Evolutionary conservation across 2,329 filamentous ascomycete species (phyloP).

Genomic region (Leptographium procerum): DNA sequence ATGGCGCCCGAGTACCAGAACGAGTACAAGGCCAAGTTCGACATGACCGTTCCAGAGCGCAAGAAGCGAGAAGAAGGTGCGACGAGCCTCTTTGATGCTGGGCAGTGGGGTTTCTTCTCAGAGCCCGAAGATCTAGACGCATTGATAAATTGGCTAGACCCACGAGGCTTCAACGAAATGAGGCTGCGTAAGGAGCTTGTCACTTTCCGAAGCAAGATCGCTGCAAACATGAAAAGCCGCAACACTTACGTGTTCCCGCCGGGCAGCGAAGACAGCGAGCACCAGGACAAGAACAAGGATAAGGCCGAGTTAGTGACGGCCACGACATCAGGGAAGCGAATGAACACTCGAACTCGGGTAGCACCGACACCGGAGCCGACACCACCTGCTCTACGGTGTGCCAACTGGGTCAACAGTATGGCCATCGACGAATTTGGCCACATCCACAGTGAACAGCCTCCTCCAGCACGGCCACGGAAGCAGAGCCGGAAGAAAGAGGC

Average conservation of each 20-base stretch:
- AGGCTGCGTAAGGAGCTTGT: constrained; percentile 81
- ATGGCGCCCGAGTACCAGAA: constrained; percentile 57
- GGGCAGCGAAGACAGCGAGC: constrained; percentile 27
- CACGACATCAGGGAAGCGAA: constrained; percentile 21
- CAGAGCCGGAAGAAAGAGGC: constrained; percentile 37
- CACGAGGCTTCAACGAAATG: constrained; percentile 72
- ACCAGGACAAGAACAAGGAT: constrained; percentile 10
- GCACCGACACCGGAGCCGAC: constrained; percentile 32
- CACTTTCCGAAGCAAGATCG: constrained; percentile 63
- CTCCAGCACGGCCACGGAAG: constrained; percentile 39
- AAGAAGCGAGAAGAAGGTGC: constrained; percentile 76
- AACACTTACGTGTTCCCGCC: constrained; percentile 54
- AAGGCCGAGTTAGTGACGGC: background rate
- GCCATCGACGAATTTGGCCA: constrained; percentile 46
- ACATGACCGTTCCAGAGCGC: constrained; percentile 74
- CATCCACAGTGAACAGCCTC: constrained; percentile 44
- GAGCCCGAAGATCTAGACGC: constrained; percentile 66
- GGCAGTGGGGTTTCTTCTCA: constrained; percentile 86
- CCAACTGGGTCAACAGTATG: constrained; percentile 45
- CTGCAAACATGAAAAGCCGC: constrained; percentile 69
- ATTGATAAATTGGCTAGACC: constrained; percentile 80
- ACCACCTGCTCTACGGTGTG: constrained; percentile 35
- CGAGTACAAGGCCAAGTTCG: constrained; percentile 65
- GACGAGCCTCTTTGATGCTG: constrained; percentile 64
- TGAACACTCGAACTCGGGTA: constrained; percentile 29